A percentile compares a stretch with the other conserved stretches of the same genome.
phyloP scores from a whole-genome alignment of 176 grass and related monocot species.

The Ampelocalamus luodianensis region DNA sequence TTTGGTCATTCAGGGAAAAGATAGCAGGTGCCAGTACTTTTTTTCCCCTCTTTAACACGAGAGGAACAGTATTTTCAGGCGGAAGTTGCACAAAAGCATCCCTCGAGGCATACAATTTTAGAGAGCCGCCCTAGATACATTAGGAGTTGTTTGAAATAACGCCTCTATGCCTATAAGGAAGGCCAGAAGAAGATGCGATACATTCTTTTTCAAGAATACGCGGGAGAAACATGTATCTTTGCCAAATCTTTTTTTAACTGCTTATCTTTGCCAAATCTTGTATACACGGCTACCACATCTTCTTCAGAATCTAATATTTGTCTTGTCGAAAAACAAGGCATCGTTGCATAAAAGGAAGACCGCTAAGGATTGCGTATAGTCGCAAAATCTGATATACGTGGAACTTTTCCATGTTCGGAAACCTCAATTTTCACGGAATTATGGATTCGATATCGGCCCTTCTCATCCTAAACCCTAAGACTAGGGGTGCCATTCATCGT shows the following conservation, averaged over 20 bases:
- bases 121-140: not conserved
- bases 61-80: not conserved
- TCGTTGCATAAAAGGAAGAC: not conserved
- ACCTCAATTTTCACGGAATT: not conserved
- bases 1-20: not conserved
- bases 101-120: not conserved
- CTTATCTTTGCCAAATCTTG: not conserved
- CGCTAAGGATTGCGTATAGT: too few species aligned
- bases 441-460: too few species aligned
- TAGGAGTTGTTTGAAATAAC: not conserved
- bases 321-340: too few species aligned
- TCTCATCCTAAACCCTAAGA: too few species aligned
- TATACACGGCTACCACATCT: not conserved
- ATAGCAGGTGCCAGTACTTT: not conserved
- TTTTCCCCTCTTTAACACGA: not conserved
- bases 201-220: not conserved
- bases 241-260: too few species aligned
- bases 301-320: too few species aligned
- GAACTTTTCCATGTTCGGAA: not conserved
- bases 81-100: not conserved
- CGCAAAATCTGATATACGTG: not conserved
- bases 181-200: not conserved
- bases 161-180: not conserved
- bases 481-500: too few species aligned
- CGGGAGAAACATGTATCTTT: not conserved